phyloP scores from a whole-genome alignment of 1,284 basidiomycete genomes.

The Peniophora sp. region DNA sequence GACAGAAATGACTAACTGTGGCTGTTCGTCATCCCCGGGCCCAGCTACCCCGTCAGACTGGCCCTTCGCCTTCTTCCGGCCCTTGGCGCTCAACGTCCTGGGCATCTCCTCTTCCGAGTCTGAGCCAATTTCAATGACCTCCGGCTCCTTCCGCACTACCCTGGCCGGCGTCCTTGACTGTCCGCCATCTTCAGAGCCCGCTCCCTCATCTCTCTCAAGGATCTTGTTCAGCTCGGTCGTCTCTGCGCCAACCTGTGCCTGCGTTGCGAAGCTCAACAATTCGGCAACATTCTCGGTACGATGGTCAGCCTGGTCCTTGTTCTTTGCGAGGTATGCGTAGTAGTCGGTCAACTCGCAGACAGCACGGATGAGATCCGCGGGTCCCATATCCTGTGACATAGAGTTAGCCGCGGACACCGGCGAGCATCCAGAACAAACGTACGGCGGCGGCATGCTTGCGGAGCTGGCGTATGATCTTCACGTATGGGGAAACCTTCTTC shows the following conservation, averaged over 20 bases:
- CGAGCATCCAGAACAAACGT: conserved; percentile 8
- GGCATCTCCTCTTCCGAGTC: neutral
- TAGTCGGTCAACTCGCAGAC: neutral
- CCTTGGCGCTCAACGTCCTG: conserved; percentile 9
- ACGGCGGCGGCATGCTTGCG: conserved; percentile 52
- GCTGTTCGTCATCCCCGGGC: conserved; percentile 3
- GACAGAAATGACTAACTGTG: conserved; percentile 1
- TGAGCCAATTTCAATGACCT: neutral
- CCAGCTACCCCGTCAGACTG: neutral
- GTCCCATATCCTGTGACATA: neutral
- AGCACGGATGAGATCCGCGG: neutral
- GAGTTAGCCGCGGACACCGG: neutral
- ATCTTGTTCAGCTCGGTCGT: neutral
- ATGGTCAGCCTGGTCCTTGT: neutral
- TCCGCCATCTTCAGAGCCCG: neutral
- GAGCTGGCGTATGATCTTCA: conserved; percentile 48
- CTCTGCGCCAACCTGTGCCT: neutral
- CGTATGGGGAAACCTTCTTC: conserved; percentile 54
- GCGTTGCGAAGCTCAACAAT: neutral
- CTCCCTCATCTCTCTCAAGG: neutral
- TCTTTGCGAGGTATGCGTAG: neutral
- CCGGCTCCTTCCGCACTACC: neutral
- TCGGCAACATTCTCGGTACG: neutral
- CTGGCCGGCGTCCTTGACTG: neutral
- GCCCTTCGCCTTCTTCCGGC: conserved; percentile 1